These are phyloP conservation scores for Magnusiomyces clavatus DNA, from an alignment of 1,139 yeast genomes.

Conservation along the genomic window DNA sequence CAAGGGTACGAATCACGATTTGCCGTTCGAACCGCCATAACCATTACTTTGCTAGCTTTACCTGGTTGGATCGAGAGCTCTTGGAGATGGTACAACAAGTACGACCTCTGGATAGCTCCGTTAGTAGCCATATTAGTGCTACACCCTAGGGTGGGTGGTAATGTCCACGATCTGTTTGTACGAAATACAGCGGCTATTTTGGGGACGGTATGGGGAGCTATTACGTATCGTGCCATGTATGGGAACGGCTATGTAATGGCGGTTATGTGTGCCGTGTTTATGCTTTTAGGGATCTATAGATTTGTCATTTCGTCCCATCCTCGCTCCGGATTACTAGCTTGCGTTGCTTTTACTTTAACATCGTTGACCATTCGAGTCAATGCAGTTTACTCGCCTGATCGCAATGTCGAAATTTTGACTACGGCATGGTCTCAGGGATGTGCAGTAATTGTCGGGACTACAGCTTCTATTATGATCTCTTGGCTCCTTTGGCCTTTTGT, in stretches of 20 bases:
- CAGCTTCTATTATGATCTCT: constrained; percentile 34
- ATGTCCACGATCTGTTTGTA: constrained; percentile 32
- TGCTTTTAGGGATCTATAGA: constrained; percentile 32
- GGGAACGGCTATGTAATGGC: constrained; percentile 37
- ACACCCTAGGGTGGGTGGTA: constrained; percentile 41
- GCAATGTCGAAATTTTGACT: constrained; percentile 13
- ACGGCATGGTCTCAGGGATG: constrained; percentile 37
- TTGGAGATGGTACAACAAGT: constrained; percentile 36
- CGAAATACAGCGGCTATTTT: constrained; percentile 33
- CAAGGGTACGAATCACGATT: constrained; percentile 37
- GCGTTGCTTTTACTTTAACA: constrained; percentile 37
- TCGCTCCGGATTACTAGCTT: constrained; percentile 38
- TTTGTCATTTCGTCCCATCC: constrained; percentile 31
- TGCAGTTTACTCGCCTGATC: background rate
- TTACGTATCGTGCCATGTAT: constrained; percentile 35
- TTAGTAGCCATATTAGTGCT: constrained; percentile 34
- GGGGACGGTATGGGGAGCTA: constrained; percentile 44
- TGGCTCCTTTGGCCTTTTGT: constrained; percentile 46
- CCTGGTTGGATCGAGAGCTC: constrained; percentile 40
- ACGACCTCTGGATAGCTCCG: constrained; percentile 40
- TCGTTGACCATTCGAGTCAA: constrained; percentile 28
- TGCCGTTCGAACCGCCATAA: constrained; percentile 36
- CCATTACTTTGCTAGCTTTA: constrained; percentile 33
- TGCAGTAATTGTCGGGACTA: constrained; percentile 36
- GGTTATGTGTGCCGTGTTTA: constrained; percentile 35